Evolutionary conservation across 1,139 yeast species (phyloP).

Genomic region (Blastobotrys malaysiensis): DNA sequence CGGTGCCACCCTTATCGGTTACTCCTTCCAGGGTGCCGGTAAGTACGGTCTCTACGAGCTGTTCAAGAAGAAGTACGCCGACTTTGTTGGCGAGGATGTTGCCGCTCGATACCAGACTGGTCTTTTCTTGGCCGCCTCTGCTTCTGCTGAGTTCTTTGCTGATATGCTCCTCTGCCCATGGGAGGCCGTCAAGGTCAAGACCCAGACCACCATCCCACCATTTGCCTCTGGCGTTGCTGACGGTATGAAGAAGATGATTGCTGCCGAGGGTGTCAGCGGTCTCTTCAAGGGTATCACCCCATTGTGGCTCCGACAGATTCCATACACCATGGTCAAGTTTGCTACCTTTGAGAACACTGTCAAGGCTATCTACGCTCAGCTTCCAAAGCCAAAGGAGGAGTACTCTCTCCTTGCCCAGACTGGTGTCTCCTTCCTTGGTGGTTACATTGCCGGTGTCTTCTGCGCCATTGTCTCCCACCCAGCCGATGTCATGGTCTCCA

Average conservation of each 20-base stretch:
- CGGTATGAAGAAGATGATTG: constrained; percentile 62
- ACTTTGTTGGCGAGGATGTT: constrained; percentile 57
- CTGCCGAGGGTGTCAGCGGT: constrained; percentile 60
- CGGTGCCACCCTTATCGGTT: constrained; percentile 88
- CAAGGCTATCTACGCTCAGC: constrained; percentile 31
- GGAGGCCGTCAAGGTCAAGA: constrained; percentile 88
- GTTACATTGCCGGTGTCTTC: constrained; percentile 93
- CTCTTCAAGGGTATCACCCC: constrained; percentile 86
- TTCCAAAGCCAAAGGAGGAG: constrained; percentile 38
- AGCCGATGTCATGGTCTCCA: constrained; percentile 95
- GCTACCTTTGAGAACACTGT: constrained; percentile 90
- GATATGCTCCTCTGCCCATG: constrained; percentile 86
- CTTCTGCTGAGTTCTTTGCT: constrained; percentile 88
- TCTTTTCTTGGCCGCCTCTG: constrained; percentile 76
- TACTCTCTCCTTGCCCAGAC: constrained; percentile 67
- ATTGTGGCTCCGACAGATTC: constrained; percentile 91
- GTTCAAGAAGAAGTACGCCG: constrained; percentile 74
- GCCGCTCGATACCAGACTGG: constrained; percentile 66
- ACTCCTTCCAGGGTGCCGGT: constrained; percentile 93
- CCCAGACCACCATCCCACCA: constrained; percentile 89
- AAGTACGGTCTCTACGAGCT: constrained; percentile 91
- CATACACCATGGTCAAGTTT: constrained; percentile 94
- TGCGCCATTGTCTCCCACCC: constrained; percentile 95
- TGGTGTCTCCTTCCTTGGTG: constrained; percentile 89
- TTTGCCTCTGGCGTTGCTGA: constrained; percentile 56